Percentiles rank a stretch among this genome's conserved stretches.
Conservation (phyloP, 2,329 filamentous ascomycete species). For the Zasmidium angulare region DNA sequence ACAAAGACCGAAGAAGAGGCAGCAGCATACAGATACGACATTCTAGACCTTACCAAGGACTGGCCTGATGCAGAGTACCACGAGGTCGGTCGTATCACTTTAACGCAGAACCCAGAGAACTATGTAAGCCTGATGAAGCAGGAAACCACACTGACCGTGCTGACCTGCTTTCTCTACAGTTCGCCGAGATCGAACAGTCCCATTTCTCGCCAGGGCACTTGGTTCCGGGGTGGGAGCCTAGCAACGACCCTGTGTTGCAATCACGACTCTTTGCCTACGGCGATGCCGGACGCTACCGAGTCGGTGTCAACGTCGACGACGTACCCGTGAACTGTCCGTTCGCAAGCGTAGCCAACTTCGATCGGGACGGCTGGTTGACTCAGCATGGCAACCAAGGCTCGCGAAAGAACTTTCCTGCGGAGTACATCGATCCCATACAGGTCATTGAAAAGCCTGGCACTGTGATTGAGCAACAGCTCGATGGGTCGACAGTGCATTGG, state of each 20-base stretch:
- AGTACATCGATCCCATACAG: slow-evolving; percentile 30
- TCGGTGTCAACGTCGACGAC: slow-evolving; percentile 55
- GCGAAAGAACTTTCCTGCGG: slow-evolving; percentile 25
- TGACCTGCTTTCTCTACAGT: no score
- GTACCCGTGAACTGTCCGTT: slow-evolving; percentile 51
- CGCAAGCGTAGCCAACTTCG: slow-evolving; percentile 27
- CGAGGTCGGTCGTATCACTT: slow-evolving; percentile 48
- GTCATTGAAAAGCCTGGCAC: slow-evolving; percentile 25
- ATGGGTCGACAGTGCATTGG: slow-evolving; percentile 23
- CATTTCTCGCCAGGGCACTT: slow-evolving; percentile 52
- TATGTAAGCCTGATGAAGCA: slow-evolving; percentile 40
- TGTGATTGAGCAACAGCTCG: slow-evolving; percentile 24
- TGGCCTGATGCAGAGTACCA: slow-evolving; percentile 52
- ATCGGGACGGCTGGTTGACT: slow-evolving; percentile 33
- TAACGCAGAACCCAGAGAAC: slow-evolving; percentile 57
- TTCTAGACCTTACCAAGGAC: slow-evolving; percentile 56
- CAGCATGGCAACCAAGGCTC: slow-evolving; percentile 27
- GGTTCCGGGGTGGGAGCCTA: slow-evolving; percentile 53
- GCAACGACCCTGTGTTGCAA: slow-evolving; percentile 50
- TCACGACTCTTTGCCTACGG: slow-evolving; percentile 52
- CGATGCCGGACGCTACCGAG: slow-evolving; percentile 51
- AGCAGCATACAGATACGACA: slow-evolving; percentile 53
- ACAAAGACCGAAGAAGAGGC: slow-evolving; percentile 50
- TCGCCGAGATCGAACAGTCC: no score
- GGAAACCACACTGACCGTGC: no score